Evolutionary conservation across 257 asterid species (phyloP), one percentile per base, ranked within the genome.

Genomic region (Verbascum thapsus): DNA sequence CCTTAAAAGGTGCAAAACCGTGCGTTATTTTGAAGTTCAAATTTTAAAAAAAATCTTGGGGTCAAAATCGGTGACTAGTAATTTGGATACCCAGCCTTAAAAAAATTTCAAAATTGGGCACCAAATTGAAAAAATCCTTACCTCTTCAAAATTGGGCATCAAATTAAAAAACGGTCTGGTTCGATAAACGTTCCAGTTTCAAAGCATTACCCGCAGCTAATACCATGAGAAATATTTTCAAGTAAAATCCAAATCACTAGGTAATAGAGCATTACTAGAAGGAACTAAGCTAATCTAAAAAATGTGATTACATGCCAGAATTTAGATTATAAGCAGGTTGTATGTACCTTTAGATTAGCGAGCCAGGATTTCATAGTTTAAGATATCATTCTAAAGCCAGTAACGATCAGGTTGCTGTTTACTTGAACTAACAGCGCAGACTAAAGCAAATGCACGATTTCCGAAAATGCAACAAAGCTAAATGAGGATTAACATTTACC

Each of bases 401-500:
- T 38, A 41, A 54, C 45, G 61, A 67, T 35, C 50, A 26, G 2
- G 32, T 26, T 26, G 32, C 32, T 26, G 5, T 26, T 26, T 26
- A 26, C 32, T 26, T 26, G 3, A 26, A 26, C 32, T 5, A 26
- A 26, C 2, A 2, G 5, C 5, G 32, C 32, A 26, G 5, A 26
- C 32, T 26, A 26, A 34, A 53, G 16, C 49, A 40, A 40, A 58
- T 66, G 18, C 58, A 58, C n/a, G 38, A 5, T 39, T 10, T 18
- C 23, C 32, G 42, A 26, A 26, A 26, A 47, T 50, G 61, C 68
- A 53, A 48, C 30, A 42, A 11, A 48, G 10, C 20, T 19, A 52
- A 51, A 45, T 3, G 18, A 49, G 60, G 11, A 34, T 67, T 43
- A 41, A 37, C 40, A 52, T 17, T 52, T 81, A 94, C 99, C 97